phyloP scores from a whole-genome alignment of 805 yeast species.

The Wickerhamomyces chaumierensis region DNA sequence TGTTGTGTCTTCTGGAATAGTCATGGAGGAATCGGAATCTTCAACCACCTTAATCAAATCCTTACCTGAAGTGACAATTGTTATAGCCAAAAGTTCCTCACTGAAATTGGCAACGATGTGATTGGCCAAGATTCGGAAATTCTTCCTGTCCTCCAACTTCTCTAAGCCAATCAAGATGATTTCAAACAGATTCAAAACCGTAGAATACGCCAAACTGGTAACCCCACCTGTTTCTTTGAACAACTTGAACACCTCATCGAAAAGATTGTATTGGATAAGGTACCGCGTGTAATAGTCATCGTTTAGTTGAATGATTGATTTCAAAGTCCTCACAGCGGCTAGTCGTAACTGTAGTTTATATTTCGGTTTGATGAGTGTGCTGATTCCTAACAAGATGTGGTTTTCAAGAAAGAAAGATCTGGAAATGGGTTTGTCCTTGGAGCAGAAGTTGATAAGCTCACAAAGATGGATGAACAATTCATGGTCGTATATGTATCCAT shows the following conservation, averaged over 20 bases:
- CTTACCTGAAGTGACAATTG: slow-evolving; percentile 13
- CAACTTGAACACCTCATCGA: slow-evolving; percentile 36
- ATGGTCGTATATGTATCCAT: slow-evolving; percentile 13
- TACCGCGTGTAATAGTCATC: slow-evolving; percentile 50
- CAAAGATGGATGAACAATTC: slow-evolving; percentile 46
- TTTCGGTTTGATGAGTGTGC: slow-evolving; percentile 30
- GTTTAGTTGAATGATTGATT: slow-evolving; percentile 47
- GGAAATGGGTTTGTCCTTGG: slow-evolving; percentile 40
- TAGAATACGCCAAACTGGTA: slow-evolving; percentile 63
- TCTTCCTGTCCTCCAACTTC: slow-evolving; percentile 11
- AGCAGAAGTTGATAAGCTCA: slow-evolving; percentile 59
- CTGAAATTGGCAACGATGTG: slow-evolving; percentile 13
- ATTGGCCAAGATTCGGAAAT: slow-evolving; percentile 14
- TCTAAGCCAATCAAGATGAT: slow-evolving; percentile 22
- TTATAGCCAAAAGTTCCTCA: slow-evolving; percentile 17
- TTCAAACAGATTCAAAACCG: slow-evolving; percentile 60
- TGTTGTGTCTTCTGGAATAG: slow-evolving; percentile 24
- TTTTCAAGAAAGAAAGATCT: slow-evolving; percentile 54
- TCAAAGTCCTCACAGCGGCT: slow-evolving; percentile 60
- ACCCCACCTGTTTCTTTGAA: slow-evolving; percentile 34
- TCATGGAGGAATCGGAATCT: slow-evolving; percentile 28
- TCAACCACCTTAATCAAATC: slow-evolving; percentile 13
- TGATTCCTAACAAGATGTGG: slow-evolving; percentile 44
- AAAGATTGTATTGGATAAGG: slow-evolving; percentile 43
- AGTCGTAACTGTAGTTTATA: slow-evolving; percentile 42